Conservation (phyloP, 441 rosid species). For the Pelargonium australe region DNA sequence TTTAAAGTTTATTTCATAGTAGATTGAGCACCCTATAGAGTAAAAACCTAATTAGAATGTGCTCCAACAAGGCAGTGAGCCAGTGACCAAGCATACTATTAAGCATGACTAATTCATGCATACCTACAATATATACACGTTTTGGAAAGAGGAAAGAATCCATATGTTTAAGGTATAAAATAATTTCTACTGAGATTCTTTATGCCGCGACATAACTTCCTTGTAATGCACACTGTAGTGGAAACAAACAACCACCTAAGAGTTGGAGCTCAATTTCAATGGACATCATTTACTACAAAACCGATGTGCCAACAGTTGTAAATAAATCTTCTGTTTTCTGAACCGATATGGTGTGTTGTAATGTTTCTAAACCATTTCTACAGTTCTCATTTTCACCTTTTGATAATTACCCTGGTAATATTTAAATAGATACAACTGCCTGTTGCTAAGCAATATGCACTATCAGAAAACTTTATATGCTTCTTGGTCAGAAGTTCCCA, state of each 20-base stretch:
- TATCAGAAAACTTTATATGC: not conserved
- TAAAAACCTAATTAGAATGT: not conserved
- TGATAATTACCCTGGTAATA: too few relatives aligned
- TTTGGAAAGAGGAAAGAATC: not conserved
- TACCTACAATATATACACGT: too few relatives aligned
- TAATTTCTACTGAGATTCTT: not conserved
- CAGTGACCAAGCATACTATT: not conserved
- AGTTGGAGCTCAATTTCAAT: not conserved
- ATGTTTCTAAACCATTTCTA: too few relatives aligned
- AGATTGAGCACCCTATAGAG: too few relatives aligned
- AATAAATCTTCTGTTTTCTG: too few relatives aligned
- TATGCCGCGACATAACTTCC: too few relatives aligned
- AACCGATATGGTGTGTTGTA: too few relatives aligned
- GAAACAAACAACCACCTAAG: not conserved
- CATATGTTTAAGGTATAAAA: not conserved
- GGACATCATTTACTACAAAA: not conserved
- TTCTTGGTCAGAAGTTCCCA: not conserved
- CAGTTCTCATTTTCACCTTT: too few relatives aligned
- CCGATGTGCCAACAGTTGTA: not conserved
- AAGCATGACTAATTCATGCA: not conserved
- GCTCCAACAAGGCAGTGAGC: not conserved
- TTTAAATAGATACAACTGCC: too few relatives aligned
- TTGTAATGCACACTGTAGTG: not conserved
- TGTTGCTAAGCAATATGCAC: not conserved
- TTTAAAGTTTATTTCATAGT: too few relatives aligned